phyloP scores from a whole-genome alignment of 495 filamentous ascomycete genomes.

The Amniculicola lignicola region DNA sequence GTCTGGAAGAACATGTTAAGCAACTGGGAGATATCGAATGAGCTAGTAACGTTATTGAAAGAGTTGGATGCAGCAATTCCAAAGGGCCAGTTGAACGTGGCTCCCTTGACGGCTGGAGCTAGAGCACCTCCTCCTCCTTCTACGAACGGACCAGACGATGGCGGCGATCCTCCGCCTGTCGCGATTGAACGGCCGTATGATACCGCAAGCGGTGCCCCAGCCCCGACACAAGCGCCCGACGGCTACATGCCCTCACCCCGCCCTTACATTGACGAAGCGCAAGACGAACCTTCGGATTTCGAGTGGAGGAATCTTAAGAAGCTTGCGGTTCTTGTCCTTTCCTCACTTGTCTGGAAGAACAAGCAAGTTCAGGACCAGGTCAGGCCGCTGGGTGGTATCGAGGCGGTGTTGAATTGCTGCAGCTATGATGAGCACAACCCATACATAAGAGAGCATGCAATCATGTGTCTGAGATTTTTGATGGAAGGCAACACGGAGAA shows the following conservation, averaged over 20 bases:
- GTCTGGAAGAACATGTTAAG: constrained; percentile 61
- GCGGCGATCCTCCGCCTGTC: constrained; percentile 29
- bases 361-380: constrained; percentile 81
- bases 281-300: constrained; percentile 81
- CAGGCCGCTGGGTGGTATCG: constrained; percentile 72
- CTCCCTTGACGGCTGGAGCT: constrained; percentile 32
- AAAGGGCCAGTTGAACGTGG: constrained; percentile 58
- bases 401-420: constrained; percentile 81
- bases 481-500: constrained; percentile 82
- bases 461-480: constrained; percentile 84
- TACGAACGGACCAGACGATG: too few relatives aligned
- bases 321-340: constrained; percentile 81
- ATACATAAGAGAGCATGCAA: constrained; percentile 85
- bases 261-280: constrained; percentile 55
- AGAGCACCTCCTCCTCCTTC: constrained; percentile 2
- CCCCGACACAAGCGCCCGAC: constrained; percentile 36
- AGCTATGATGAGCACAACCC: constrained; percentile 83
- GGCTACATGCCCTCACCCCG: constrained; percentile 43
- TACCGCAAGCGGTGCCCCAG: constrained; percentile 9
- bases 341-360: constrained; percentile 76
- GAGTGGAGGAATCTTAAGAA: constrained; percentile 93
- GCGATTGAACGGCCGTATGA: constrained; percentile 44
- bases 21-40: constrained; percentile 82
- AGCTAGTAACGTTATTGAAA: constrained; percentile 78
- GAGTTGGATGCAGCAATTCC: constrained; percentile 82